A percentile compares a stretch with the other conserved stretches of the same genome.
These are phyloP conservation scores for Populus deltoides DNA, from an alignment of 345 rosid species.

Conservation along the genomic window DNA sequence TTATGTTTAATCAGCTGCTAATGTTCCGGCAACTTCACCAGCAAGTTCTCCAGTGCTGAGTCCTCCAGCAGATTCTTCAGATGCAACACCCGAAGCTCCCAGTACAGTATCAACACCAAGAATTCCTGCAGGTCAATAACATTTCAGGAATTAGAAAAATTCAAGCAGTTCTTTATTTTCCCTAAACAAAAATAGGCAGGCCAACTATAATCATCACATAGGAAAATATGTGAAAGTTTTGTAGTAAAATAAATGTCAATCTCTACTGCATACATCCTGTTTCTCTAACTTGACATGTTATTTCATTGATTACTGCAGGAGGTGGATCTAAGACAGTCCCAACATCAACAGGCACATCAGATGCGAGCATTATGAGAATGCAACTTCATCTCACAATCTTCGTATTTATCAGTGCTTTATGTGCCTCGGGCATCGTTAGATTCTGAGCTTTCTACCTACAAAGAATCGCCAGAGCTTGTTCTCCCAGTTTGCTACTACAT, in stretches of 20 bases:
- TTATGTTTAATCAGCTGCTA: not conserved
- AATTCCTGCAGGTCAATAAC: constrained; percentile 26
- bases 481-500: not conserved
- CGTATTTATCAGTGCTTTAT: constrained; percentile 1
- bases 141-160: not conserved
- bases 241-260: not conserved
- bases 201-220: not conserved
- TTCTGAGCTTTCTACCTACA: not conserved
- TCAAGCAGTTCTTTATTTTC: not conserved
- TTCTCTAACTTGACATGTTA: not conserved
- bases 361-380: constrained; percentile 7
- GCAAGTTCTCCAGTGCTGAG: constrained; percentile 17
- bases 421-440: constrained; percentile 1
- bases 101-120: constrained; percentile 17
- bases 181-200: not conserved
- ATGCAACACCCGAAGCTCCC: constrained; percentile 21
- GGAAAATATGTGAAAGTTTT: not conserved
- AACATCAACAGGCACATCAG: constrained; percentile 21
- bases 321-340: constrained; percentile 40
- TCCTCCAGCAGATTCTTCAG: constrained; percentile 27
- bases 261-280: not conserved
- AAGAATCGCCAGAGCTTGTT: not conserved
- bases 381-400: constrained; percentile 14
- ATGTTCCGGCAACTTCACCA: constrained; percentile 13
- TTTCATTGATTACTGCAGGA: constrained; percentile 17